Evolutionary conservation across 2,329 filamentous ascomycete genomes (phyloP).

Genomic region (Cordyceps farinosa): DNA sequence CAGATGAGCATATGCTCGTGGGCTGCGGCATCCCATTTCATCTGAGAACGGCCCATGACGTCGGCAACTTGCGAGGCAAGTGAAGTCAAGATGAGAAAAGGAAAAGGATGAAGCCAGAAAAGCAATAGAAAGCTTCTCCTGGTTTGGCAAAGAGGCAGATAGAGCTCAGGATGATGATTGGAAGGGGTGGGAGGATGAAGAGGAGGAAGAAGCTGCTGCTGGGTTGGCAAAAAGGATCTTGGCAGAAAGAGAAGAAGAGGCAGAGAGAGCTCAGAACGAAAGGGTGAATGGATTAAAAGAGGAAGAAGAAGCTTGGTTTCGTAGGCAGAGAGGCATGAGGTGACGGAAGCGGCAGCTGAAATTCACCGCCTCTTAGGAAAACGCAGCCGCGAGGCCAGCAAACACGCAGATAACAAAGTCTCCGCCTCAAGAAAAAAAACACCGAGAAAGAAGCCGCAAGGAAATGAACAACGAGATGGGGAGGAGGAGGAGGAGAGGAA

Average conservation of each 20-base stretch:
- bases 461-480: not conserved
- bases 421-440: not conserved
- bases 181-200: not conserved
- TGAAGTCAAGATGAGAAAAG: not conserved
- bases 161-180: not conserved
- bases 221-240: too few species aligned
- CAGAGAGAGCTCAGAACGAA: too few species aligned
- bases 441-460: conserved; percentile 10
- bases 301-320: conserved; percentile 6
- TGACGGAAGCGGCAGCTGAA: not conserved
- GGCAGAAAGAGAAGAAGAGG: too few species aligned
- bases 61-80: not conserved
- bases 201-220: not conserved
- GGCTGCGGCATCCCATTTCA: conserved; percentile 40
- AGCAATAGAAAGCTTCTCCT: not conserved
- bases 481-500: too few species aligned
- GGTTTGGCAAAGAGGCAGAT: conserved; percentile 9
- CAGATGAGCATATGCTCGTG: conserved; percentile 44
- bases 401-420: not conserved
- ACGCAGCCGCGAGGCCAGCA: not conserved
- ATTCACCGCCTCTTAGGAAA: conserved; percentile 4
- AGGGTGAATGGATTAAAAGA: too few species aligned
- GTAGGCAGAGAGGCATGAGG: not conserved
- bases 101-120: not conserved
- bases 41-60: conserved; percentile 23